Evolutionary conservation across 179 eudicot species (phyloP).

Genomic region (Drosera spatulata): DNA sequence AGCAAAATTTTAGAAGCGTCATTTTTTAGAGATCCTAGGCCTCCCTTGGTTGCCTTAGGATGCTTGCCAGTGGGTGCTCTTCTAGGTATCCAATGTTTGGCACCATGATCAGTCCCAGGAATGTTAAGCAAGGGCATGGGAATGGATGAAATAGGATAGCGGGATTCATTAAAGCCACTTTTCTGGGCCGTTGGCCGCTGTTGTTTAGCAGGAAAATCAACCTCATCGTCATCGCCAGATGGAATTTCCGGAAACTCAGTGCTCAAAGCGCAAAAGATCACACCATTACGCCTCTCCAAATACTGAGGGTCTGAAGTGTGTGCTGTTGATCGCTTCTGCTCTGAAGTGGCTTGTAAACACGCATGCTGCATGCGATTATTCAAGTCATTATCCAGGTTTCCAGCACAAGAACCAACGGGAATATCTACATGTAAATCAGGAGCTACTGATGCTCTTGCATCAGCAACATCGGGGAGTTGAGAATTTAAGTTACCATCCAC

Average conservation of each 20-base stretch:
- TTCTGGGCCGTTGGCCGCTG: slow-evolving; percentile 19
- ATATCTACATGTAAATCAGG: slow-evolving; percentile 14
- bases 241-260: slow-evolving; percentile 68
- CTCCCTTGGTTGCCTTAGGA: slow-evolving; percentile 21
- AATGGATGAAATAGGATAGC: slow-evolving; percentile 6
- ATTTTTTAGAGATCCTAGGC: slow-evolving; percentile 16
- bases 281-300: slow-evolving; percentile 34
- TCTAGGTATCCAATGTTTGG: slow-evolving; percentile 28
- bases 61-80: slow-evolving; percentile 22
- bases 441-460: slow-evolving; percentile 13
- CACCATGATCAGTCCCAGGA: slow-evolving; percentile 22
- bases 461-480: slow-evolving; percentile 10
- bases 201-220: slow-evolving; percentile 29
- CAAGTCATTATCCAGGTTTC: slow-evolving; percentile 8
- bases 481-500: not conserved
- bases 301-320: slow-evolving; percentile 14
- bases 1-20: slow-evolving; percentile 12
- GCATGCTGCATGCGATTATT: slow-evolving; percentile 7
- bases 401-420: slow-evolving; percentile 15
- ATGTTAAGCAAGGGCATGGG: slow-evolving; percentile 11
- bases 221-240: slow-evolving; percentile 34
- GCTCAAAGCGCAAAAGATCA: slow-evolving; percentile 49
- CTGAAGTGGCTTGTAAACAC: no score
- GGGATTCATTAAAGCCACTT: slow-evolving; percentile 35
- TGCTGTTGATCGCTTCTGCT: not conserved